These are phyloP conservation scores for Truncatella angustata DNA, from an alignment of 2,329 filamentous ascomycete species.

Conservation along the genomic window DNA sequence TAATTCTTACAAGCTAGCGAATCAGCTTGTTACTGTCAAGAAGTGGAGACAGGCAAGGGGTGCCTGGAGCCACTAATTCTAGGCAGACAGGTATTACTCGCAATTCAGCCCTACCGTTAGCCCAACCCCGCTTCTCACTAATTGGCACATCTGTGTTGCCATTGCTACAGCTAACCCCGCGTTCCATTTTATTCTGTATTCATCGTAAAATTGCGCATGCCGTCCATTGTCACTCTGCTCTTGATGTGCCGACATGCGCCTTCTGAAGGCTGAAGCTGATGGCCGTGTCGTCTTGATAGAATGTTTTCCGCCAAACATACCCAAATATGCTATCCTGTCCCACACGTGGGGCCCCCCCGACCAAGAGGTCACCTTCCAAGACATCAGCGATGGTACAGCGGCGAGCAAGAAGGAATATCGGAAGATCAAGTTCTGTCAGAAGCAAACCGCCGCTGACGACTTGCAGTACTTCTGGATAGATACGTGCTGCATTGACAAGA, in stretches of 20 bases:
- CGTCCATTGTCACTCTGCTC: no score
- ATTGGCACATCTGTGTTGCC: no score
- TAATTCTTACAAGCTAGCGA: no score
- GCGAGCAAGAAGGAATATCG: background rate
- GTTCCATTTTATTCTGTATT: no score
- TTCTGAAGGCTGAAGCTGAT: background rate
- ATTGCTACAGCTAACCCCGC: no score
- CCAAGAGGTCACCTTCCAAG: background rate
- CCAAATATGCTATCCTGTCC: slow-evolving; percentile 22
- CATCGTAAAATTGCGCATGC: no score
- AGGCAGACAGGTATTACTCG: no score
- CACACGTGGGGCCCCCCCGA: slow-evolving; percentile 18
- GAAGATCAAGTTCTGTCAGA: background rate
- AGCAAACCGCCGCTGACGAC: background rate
- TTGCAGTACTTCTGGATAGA: slow-evolving; percentile 2
- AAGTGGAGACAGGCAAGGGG: no score
- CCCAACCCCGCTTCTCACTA: no score
- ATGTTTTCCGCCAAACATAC: background rate
- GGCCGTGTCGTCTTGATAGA: background rate
- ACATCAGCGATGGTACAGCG: background rate
- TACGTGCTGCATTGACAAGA: slow-evolving; percentile 16
- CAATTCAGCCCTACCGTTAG: no score
- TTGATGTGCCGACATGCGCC: background rate
- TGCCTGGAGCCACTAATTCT: no score
- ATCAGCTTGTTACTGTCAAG: no score